Conservation (phyloP, 2,329 filamentous ascomycete species). For the Cercospora sesami region DNA sequence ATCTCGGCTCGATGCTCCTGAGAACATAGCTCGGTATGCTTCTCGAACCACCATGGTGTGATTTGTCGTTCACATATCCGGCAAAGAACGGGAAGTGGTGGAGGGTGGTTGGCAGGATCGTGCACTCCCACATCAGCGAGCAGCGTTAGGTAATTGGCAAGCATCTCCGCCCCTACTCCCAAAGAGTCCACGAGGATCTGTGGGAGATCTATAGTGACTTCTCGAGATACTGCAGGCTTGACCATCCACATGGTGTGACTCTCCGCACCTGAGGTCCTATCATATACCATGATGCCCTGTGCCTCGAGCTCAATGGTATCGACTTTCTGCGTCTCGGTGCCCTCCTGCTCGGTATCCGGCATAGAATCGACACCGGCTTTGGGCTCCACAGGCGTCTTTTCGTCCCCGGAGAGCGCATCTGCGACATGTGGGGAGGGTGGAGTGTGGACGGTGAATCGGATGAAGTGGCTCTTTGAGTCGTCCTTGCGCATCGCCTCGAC, state of each 20-base stretch:
- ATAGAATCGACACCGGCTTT: conserved; percentile 27
- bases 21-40: conserved; percentile 92
- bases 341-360: conserved; percentile 12
- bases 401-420: conserved; percentile 41
- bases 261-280: conserved; percentile 78
- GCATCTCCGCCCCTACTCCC: conserved; percentile 88
- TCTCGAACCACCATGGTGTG: conserved; percentile 99
- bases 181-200: conserved; percentile 86
- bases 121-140: conserved; percentile 80
- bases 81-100: conserved; percentile 82
- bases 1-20: conserved; percentile 96
- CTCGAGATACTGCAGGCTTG: conserved; percentile 82
- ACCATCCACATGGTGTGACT: conserved; percentile 99
- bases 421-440: conserved; percentile 58
- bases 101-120: conserved; percentile 72
- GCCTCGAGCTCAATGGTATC: conserved; percentile 80
- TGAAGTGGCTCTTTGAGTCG: conserved; percentile 87
- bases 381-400: conserved; percentile 35
- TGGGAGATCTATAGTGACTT: conserved; percentile 95
- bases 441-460: conserved; percentile 72
- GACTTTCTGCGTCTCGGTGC: conserved; percentile 28
- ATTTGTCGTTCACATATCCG: conserved; percentile 98
- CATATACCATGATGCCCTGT: conserved; percentile 98
- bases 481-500: conserved; percentile 89
- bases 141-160: conserved; percentile 88